phyloP scores from a whole-genome alignment of 202 grass and related monocot genomes.

The Zoysia matrella region DNA sequence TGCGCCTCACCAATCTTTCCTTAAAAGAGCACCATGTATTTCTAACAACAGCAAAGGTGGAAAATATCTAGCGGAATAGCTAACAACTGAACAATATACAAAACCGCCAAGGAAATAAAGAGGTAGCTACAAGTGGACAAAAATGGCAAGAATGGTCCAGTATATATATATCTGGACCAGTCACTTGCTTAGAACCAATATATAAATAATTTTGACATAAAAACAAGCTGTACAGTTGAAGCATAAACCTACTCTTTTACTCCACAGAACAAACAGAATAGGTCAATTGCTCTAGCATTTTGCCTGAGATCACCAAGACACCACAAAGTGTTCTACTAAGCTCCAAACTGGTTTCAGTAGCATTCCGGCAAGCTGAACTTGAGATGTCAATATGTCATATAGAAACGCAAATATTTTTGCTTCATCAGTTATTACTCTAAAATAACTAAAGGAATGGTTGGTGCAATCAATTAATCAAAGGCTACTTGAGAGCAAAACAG shows the following conservation, averaged over 20 bases:
- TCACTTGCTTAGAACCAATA: conserved; percentile 10
- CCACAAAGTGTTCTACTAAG: not conserved
- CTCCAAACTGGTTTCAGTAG: conserved; percentile 11
- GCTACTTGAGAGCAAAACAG: conserved; percentile 22
- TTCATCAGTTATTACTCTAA: conserved; percentile 8
- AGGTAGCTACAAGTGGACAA: conserved; percentile 4
- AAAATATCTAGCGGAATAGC: conserved; percentile 26
- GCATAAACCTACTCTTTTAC: not conserved
- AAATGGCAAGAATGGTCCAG: conserved; percentile 27
- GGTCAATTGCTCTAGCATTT: conserved; percentile 10
- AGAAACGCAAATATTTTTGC: conserved; percentile 15
- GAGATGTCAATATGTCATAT: conserved; percentile 8
- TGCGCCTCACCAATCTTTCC: not conserved
- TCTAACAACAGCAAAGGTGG: conserved; percentile 10
- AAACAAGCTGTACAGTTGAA: conserved; percentile 11
- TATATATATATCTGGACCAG: conserved; percentile 26
- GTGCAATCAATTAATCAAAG: conserved; percentile 16
- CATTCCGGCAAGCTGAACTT: conserved; percentile 12
- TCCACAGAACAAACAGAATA: not conserved
- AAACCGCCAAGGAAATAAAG: conserved; percentile 1
- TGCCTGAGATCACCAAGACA: not conserved
- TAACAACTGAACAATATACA: conserved; percentile 25
- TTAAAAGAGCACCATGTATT: not conserved
- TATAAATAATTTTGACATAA: not conserved
- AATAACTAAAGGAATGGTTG: conserved; percentile 20